phyloP scores from a whole-genome alignment of 2,329 filamentous ascomycete species.

The Lasiodiplodia hormozganensis region DNA sequence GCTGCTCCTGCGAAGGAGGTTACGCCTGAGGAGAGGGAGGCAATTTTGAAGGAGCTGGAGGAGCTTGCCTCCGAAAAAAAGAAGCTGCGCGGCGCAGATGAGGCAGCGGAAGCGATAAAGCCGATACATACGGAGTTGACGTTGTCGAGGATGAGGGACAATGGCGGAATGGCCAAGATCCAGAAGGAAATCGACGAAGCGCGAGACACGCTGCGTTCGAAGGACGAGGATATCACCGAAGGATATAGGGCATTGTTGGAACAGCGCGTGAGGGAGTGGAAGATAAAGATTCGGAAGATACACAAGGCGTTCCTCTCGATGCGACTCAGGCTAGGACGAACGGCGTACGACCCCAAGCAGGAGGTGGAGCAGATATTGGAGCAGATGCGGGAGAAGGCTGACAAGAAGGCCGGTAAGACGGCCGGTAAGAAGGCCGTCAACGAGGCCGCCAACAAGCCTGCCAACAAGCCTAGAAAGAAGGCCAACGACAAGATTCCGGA shows the following conservation, averaged over 20 bases:
- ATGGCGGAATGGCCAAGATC: not conserved
- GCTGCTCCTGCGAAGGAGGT: slow-evolving; percentile 26
- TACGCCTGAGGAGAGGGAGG: slow-evolving; percentile 20
- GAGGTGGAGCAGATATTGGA: no score
- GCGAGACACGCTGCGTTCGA: not conserved
- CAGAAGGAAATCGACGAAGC: not conserved
- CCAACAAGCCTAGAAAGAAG: not conserved
- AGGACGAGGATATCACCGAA: not conserved
- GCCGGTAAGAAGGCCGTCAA: not conserved
- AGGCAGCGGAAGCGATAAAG: not conserved
- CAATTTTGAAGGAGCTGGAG: no score
- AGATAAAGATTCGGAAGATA: not conserved
- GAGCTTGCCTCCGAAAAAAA: not conserved
- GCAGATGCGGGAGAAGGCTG: no score
- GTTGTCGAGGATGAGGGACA: not conserved
- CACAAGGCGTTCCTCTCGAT: no score
- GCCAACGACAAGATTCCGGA: slow-evolving; percentile 4
- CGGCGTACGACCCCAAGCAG: no score
- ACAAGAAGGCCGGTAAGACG: not conserved
- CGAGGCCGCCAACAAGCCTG: not conserved
- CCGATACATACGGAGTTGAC: not conserved
- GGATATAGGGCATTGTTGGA: not conserved
- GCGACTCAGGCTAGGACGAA: no score
- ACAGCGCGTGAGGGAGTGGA: not conserved
- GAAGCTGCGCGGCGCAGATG: not conserved